These are phyloP conservation scores for Cryptococcus maquisensis DNA, from an alignment of 1,284 basidiomycete species.

Conservation along the genomic window DNA sequence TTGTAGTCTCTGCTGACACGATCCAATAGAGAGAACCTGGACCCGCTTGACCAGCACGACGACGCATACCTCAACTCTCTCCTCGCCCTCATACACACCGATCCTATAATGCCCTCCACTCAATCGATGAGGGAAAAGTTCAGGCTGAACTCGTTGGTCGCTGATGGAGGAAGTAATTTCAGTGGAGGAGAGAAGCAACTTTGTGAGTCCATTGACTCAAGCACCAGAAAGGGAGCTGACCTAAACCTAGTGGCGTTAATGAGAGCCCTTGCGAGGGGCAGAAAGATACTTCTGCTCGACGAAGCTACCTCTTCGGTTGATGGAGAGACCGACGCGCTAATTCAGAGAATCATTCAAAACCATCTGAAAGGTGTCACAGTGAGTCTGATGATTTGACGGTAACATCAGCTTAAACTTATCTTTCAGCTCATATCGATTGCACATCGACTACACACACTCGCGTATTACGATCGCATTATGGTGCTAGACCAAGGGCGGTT, in stretches of 20 bases:
- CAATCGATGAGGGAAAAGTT: conserved; percentile 54
- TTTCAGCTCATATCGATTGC: conserved; percentile 64
- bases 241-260: conserved; percentile 57
- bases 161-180: conserved; percentile 31
- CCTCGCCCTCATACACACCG: conserved; percentile 51
- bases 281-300: conserved; percentile 63
- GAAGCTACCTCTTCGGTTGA: conserved; percentile 59
- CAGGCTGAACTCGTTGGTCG: conserved; percentile 55
- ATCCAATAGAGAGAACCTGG: conserved; percentile 22
- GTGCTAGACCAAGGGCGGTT: conserved; percentile 43
- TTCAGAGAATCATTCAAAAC: conserved; percentile 67
- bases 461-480: conserved; percentile 46
- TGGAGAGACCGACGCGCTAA: conserved; percentile 68
- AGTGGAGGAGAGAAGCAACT: conserved; percentile 55
- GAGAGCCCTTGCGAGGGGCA: conserved; percentile 65
- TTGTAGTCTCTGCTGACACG: neutral
- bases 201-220: conserved; percentile 11
- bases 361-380: conserved; percentile 56
- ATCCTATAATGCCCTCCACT: conserved; percentile 8
- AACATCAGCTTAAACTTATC: neutral
- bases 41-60: conserved; percentile 55
- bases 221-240: conserved; percentile 43
- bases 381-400: neutral
- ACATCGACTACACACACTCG: conserved; percentile 69
- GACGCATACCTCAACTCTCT: conserved; percentile 55